phyloP scores from a whole-genome alignment of 441 rosid species.

The Jatropha multifida region DNA sequence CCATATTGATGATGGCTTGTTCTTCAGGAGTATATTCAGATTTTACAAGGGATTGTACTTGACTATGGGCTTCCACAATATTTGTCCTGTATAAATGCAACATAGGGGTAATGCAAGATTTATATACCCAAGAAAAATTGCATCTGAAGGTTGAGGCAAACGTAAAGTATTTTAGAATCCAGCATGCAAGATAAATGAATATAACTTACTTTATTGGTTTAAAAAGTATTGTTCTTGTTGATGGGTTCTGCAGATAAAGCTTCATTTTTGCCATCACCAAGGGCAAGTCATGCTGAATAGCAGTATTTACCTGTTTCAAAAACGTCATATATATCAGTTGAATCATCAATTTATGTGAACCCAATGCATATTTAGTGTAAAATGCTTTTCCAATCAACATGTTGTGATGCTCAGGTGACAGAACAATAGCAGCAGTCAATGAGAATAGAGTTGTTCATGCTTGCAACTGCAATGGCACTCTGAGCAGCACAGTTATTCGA shows the following conservation, averaged over 20 bases:
- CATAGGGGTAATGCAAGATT: too few species aligned
- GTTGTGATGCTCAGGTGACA: too few species aligned
- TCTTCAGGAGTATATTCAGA: slow-evolving; percentile 79
- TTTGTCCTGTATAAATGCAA: slow-evolving; percentile 64
- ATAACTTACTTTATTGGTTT: slow-evolving; percentile 87
- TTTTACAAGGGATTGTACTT: slow-evolving; percentile 65
- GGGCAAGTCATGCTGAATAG: slow-evolving; percentile 77
- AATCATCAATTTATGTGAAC: background rate
- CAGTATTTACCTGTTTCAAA: slow-evolving; percentile 65
- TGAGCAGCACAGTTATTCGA: too few species aligned
- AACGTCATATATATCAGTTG: slow-evolving; percentile 22
- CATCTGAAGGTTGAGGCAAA: too few species aligned
- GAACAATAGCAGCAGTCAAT: too few species aligned
- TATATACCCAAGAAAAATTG: too few species aligned
- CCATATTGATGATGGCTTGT: slow-evolving; percentile 61
- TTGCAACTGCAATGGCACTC: too few species aligned
- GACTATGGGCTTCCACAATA: slow-evolving; percentile 91
- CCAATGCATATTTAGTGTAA: background rate
- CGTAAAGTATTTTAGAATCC: background rate
- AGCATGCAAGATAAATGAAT: background rate
- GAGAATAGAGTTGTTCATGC: too few species aligned
- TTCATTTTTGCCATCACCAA: slow-evolving; percentile 79
- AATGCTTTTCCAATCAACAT: too few species aligned
- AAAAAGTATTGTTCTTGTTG: slow-evolving; percentile 86
- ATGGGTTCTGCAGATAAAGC: slow-evolving; percentile 85